These are phyloP conservation scores for Galeopsis tetrahit DNA, from an alignment of 257 asterid species.

Conservation along the genomic window DNA sequence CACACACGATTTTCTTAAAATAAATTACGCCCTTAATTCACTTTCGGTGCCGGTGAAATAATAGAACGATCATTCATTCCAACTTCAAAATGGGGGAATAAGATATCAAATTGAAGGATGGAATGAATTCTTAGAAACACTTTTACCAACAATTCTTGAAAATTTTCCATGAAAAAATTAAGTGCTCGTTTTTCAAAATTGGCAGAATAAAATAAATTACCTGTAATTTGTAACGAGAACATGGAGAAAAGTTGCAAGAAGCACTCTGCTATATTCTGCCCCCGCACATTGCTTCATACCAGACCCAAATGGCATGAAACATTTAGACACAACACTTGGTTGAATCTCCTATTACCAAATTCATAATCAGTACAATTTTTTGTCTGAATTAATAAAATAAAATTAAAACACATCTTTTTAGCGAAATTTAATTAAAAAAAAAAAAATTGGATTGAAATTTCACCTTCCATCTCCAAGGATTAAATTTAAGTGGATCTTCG, in stretches of 20 bases:
- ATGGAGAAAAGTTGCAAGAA: slow-evolving; percentile 73
- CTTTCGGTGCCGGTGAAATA: no score
- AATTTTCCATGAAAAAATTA: no score
- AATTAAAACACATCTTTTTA: no score
- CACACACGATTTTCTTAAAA: no score
- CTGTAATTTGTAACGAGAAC: slow-evolving; percentile 75
- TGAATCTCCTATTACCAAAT: slow-evolving; percentile 44
- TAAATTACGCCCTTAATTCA: no score
- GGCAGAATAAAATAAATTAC: slow-evolving; percentile 33
- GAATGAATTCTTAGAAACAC: no score
- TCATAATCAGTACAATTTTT: not conserved
- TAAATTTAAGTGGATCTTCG: slow-evolving; percentile 73
- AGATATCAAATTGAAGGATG: no score
- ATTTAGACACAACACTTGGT: slow-evolving; percentile 45
- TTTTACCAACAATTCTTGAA: no score
- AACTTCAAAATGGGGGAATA: no score
- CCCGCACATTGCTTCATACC: slow-evolving; percentile 95
- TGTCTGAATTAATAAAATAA: not conserved
- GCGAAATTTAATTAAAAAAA: not conserved
- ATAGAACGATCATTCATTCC: no score
- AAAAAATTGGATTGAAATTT: no score
- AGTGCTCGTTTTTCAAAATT: no score
- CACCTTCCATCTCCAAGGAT: slow-evolving; percentile 85
- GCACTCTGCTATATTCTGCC: slow-evolving; percentile 78
- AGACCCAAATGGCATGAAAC: slow-evolving; percentile 86